Conservation (phyloP, 257 asterid genomes). For the Petunia secreta region DNA sequence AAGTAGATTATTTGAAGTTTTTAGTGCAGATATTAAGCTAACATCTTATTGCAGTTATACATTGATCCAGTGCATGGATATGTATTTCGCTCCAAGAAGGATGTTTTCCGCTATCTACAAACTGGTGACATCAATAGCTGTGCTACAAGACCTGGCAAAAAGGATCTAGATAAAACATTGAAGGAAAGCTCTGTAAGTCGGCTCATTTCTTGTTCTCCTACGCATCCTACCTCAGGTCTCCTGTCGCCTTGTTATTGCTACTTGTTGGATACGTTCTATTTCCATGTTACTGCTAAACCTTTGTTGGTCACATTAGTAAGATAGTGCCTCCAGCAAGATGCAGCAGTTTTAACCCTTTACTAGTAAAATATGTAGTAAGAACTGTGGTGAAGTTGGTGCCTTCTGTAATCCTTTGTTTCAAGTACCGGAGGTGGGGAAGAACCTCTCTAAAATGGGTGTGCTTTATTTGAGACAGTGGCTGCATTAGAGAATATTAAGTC, state of each 20-base stretch:
- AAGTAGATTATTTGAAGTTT: conserved; percentile 20
- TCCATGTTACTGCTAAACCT: background rate
- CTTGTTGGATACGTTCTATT: background rate
- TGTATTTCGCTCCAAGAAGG: conserved; percentile 61
- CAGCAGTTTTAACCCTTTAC: background rate
- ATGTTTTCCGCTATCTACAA: conserved; percentile 61
- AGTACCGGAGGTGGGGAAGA: background rate
- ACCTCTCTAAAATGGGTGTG: background rate
- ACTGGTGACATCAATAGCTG: conserved; percentile 57
- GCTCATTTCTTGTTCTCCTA: background rate
- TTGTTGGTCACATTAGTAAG: background rate
- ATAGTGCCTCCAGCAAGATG: background rate
- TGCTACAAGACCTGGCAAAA: conserved; percentile 50
- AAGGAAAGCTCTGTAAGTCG: conserved; percentile 41
- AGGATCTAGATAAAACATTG: conserved; percentile 29
- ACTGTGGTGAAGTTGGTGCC: background rate
- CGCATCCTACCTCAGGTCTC: background rate
- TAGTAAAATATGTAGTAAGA: background rate
- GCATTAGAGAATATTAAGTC: background rate
- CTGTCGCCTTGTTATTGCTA: background rate
- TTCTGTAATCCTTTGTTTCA: background rate
- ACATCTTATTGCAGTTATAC: conserved; percentile 54
- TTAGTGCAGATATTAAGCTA: conserved; percentile 21
- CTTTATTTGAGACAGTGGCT: background rate
- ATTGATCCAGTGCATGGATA: conserved; percentile 67